Conservation (phyloP, 2,329 filamentous ascomycete genomes). For the Penicillium sp. region DNA sequence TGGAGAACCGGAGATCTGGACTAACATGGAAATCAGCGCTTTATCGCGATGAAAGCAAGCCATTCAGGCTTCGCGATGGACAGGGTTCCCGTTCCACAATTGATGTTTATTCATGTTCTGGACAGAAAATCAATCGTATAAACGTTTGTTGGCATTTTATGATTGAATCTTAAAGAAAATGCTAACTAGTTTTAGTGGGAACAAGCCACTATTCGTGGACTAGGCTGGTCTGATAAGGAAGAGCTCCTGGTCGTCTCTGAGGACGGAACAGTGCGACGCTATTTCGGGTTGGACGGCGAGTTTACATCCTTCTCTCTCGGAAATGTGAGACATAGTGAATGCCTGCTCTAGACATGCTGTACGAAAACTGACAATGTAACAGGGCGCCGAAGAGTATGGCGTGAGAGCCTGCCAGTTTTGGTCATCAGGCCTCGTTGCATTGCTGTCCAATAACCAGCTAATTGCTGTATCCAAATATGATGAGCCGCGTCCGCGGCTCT, state of each 20-base stretch:
- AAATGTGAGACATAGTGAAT: constrained; percentile 51
- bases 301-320: constrained; percentile 93
- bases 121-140: constrained; percentile 80
- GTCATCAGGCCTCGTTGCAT: constrained; percentile 84
- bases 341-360: too few species aligned
- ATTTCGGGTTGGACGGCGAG: constrained; percentile 87
- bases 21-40: constrained; percentile 52
- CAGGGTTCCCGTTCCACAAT: constrained; percentile 77
- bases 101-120: constrained; percentile 90
- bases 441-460: constrained; percentile 83
- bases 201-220: constrained; percentile 77
- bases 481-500: constrained; percentile 81
- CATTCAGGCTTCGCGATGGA: constrained; percentile 72
- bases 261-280: constrained; percentile 88
- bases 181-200: constrained; percentile 66
- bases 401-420: constrained; percentile 92
- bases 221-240: constrained; percentile 97
- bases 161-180: neutral
- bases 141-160: constrained; percentile 45
- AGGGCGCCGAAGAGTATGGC: constrained; percentile 81
- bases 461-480: constrained; percentile 85
- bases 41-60: constrained; percentile 85
- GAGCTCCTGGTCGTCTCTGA: constrained; percentile 82
- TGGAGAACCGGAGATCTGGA: neutral
- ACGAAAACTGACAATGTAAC: constrained; percentile 16